Conservation (phyloP, 306 rosid species). For the Luffa aegyptiaca region DNA sequence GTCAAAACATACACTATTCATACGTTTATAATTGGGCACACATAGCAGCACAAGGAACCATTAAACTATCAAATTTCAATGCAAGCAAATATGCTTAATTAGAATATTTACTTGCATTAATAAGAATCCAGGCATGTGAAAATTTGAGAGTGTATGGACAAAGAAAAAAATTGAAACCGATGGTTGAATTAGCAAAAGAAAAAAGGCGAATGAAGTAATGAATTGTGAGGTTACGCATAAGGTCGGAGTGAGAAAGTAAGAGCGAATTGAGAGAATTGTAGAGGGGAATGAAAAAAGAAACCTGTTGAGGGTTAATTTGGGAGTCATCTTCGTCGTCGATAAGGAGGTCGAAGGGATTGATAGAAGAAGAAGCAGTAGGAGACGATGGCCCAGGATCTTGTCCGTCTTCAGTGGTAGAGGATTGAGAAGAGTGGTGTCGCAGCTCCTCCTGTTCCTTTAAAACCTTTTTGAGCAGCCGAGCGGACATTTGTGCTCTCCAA, state of each 20-base stretch:
- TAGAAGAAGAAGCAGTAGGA: constrained; percentile 29
- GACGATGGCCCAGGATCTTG: constrained; percentile 22
- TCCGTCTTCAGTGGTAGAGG: constrained; percentile 20
- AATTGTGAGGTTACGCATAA: not conserved
- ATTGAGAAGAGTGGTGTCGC: constrained; percentile 5
- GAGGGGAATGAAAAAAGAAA: constrained; percentile 8
- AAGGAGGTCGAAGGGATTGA: constrained; percentile 82
- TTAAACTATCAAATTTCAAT: not conserved
- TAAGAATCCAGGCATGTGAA: not conserved
- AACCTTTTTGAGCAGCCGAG: constrained; percentile 60
- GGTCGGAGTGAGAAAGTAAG: not conserved
- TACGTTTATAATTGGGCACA: not conserved
- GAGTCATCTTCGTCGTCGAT: constrained; percentile 23
- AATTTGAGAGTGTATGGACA: not conserved
- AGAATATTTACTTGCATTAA: not conserved
- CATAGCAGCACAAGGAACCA: not conserved
- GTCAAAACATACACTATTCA: not conserved
- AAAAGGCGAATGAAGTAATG: not conserved
- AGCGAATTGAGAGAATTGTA: not conserved
- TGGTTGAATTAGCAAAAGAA: not conserved
- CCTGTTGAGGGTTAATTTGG: constrained; percentile 40
- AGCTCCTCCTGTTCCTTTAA: constrained; percentile 43
- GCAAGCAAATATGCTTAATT: not conserved
- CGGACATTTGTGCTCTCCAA: constrained; percentile 42
- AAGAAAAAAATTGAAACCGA: not conserved